Evolutionary conservation across 1,139 yeast species (phyloP).

Genomic region (Kodamaea ohmeri): DNA sequence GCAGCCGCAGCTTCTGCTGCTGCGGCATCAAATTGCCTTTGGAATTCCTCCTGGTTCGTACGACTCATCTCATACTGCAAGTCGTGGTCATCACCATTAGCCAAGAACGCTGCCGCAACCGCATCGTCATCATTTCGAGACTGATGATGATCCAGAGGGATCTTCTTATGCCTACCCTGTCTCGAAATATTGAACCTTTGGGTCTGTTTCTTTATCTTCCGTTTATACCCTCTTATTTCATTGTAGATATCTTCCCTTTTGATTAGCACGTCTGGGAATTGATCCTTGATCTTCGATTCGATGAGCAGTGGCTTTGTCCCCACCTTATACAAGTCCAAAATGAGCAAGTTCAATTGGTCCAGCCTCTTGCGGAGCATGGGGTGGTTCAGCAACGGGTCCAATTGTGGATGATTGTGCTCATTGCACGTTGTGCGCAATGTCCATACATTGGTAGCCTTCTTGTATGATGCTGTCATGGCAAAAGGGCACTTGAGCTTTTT

Average conservation of each 20-base stretch:
- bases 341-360: conserved; percentile 51
- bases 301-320: conserved; percentile 61
- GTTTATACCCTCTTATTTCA: conserved; percentile 57
- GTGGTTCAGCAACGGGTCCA: conserved; percentile 54
- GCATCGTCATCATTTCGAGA: conserved; percentile 24
- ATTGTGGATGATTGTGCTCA: conserved; percentile 59
- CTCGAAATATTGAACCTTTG: conserved; percentile 10
- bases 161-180: conserved; percentile 2
- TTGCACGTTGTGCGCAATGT: conserved; percentile 53
- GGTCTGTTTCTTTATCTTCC: conserved; percentile 48
- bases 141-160: not conserved
- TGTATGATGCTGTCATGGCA: conserved; percentile 55
- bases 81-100: conserved; percentile 22
- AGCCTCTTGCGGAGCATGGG: conserved; percentile 58
- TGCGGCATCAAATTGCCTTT: conserved; percentile 38
- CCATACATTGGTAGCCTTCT: conserved; percentile 51
- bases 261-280: conserved; percentile 53
- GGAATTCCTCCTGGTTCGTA: conserved; percentile 38
- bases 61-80: conserved; percentile 25
- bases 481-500: conserved; percentile 57
- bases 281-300: conserved; percentile 51
- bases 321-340: conserved; percentile 51
- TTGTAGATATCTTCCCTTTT: conserved; percentile 59
- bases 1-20: conserved; percentile 35
- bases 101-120: conserved; percentile 19